phyloP scores from a whole-genome alignment of 352 stramenopile species.

The Globisporangium acanthophoron region DNA sequence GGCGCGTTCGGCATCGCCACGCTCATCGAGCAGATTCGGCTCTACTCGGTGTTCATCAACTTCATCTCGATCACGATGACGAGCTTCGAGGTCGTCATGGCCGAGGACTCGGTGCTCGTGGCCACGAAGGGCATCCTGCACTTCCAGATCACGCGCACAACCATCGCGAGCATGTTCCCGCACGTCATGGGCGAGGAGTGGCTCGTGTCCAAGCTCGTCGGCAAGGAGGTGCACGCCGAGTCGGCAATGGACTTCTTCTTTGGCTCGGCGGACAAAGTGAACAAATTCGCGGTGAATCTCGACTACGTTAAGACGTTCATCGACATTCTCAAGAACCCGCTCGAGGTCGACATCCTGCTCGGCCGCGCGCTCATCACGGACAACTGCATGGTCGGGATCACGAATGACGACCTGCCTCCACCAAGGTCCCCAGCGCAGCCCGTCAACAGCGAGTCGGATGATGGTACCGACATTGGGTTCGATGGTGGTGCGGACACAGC shows the following conservation, averaged over 20 bases:
- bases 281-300: slow-evolving; percentile 26
- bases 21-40: slow-evolving; percentile 33
- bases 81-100: slow-evolving; percentile 23
- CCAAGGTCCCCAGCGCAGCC: background rate
- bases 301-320: slow-evolving; percentile 35
- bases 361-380: slow-evolving; percentile 29
- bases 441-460: background rate
- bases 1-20: slow-evolving; percentile 23
- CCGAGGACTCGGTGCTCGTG: slow-evolving; percentile 31
- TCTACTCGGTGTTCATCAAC: slow-evolving; percentile 38
- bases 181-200: slow-evolving; percentile 33
- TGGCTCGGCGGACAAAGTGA: slow-evolving; percentile 19
- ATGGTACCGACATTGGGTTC: background rate
- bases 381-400: slow-evolving; percentile 16
- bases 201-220: slow-evolving; percentile 32
- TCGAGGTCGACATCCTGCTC: slow-evolving; percentile 25
- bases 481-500: background rate
- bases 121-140: slow-evolving; percentile 18
- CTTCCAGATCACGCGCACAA: slow-evolving; percentile 41
- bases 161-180: slow-evolving; percentile 38
- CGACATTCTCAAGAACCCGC: slow-evolving; percentile 23
- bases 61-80: slow-evolving; percentile 27
- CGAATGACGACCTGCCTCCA: slow-evolving; percentile 4
- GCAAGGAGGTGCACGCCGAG: slow-evolving; percentile 22
- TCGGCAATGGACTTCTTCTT: slow-evolving; percentile 32